These are phyloP conservation scores for Hanseniaspora meyeri DNA, from an alignment of 805 yeast genomes.

Conservation along the genomic window DNA sequence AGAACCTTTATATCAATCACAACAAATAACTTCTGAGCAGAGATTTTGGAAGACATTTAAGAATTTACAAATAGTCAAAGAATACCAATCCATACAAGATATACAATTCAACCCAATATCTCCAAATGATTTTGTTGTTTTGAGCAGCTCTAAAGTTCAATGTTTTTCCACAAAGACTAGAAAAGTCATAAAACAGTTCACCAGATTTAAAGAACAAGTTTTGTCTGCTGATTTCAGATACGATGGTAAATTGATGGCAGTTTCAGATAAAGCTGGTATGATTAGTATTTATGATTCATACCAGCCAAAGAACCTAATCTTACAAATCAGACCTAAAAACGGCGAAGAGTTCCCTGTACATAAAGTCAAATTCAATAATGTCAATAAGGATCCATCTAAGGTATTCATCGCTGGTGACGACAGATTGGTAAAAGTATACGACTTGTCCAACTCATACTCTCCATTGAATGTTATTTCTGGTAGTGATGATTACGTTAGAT, in stretches of 20 bases:
- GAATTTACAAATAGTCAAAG: constrained; percentile 81
- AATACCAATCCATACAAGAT: constrained; percentile 81
- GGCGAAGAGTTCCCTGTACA: constrained; percentile 72
- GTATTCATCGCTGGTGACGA: constrained; percentile 87
- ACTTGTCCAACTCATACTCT: constrained; percentile 61
- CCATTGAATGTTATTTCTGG: constrained; percentile 59
- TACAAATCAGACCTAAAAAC: constrained; percentile 54
- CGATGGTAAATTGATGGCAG: constrained; percentile 84
- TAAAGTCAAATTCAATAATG: constrained; percentile 83
- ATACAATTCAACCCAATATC: constrained; percentile 73
- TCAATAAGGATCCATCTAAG: constrained; percentile 46
- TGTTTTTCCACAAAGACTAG: constrained; percentile 88
- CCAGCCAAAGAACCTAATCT: constrained; percentile 64
- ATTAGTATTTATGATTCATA: constrained; percentile 82
- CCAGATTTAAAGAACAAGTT: constrained; percentile 82
- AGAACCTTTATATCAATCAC: constrained; percentile 67
- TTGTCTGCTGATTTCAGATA: constrained; percentile 81
- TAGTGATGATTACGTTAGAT: constrained; percentile 80
- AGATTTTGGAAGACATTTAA: constrained; percentile 83
- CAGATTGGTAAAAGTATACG: constrained; percentile 74
- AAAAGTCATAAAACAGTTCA: constrained; percentile 74
- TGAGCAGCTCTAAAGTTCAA: constrained; percentile 83
- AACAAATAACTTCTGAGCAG: constrained; percentile 76
- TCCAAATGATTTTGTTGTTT: constrained; percentile 80
- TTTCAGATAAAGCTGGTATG: constrained; percentile 89